Percentiles rank a stretch among this genome's conserved stretches.
phyloP scores from a whole-genome alignment of 2,329 filamentous ascomycete species.

The Beauveria sp. region DNA sequence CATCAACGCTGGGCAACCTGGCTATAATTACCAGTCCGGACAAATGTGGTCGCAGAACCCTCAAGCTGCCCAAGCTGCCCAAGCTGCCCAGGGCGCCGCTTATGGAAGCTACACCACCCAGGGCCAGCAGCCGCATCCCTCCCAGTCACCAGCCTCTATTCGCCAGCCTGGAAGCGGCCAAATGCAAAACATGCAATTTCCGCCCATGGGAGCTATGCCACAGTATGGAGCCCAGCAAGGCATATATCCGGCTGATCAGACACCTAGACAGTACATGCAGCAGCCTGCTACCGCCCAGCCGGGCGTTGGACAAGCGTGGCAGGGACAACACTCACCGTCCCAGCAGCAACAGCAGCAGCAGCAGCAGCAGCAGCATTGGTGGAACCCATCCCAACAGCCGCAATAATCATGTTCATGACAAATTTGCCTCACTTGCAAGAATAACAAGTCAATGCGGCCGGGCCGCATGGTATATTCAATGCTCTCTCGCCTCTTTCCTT shows the following conservation, averaged over 20 bases:
- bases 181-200: conserved; percentile 55
- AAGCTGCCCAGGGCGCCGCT: conserved; percentile 28
- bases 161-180: conserved; percentile 47
- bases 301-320: conserved; percentile 44
- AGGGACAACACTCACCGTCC: conserved; percentile 51
- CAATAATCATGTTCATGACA: conserved; percentile 7
- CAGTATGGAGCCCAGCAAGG: conserved; percentile 48
- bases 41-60: conserved; percentile 62
- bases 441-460: neutral
- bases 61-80: conserved; percentile 32
- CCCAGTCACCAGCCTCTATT: conserved; percentile 50
- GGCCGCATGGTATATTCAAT: neutral
- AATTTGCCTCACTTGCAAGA: neutral
- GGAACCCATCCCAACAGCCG: conserved; percentile 13
- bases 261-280: conserved; percentile 61
- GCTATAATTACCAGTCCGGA: conserved; percentile 56
- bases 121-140: conserved; percentile 41
- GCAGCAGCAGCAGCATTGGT: conserved; percentile 11
- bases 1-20: conserved; percentile 41
- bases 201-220: conserved; percentile 51
- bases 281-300: conserved; percentile 39
- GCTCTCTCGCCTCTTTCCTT: neutral
- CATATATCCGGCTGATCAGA: conserved; percentile 56
- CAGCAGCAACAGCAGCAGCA: conserved; percentile 6
- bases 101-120: conserved; percentile 48